Evolutionary conservation across 1,284 basidiomycete species (phyloP), one percentile per base, ranked within the genome.

Genomic region (Sanghuangporus weigelae): DNA sequence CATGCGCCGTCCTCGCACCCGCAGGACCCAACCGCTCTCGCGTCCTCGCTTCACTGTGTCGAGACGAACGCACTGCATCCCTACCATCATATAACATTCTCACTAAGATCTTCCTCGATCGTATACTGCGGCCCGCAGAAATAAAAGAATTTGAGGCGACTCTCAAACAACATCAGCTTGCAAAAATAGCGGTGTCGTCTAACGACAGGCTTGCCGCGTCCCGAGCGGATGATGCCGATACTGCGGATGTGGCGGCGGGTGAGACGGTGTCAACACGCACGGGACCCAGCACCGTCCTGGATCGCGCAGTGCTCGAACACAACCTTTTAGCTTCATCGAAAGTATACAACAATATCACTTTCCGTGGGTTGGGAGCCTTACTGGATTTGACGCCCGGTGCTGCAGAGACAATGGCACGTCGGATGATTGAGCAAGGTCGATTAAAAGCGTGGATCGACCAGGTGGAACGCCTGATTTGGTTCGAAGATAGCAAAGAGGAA

Each of bases 251-350:
- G 48, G 73, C 72, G 19, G 64, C 63, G 54, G 68, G 66, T 23
- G 84, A 84, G 56, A 77, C 83, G 6, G 79, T 77, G 53, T 81
- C 79, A 59, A 93, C 83, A 65, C 84, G 91, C 61, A 92, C 86
- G 40, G 92, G 92, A 0, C 95, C 96, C 1, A 89, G 92, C 6
- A 98, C 95, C 8, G 95, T 99, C n/a, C 83, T 99, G 38, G 96
- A 98, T 74, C 85, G 95, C 57, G 97, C 97, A 1, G 93, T 99
- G 55, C 93, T 98, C 86, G 96, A 99, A 73, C 97, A 99, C 77
- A 99, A 99, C 73, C 81, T 99, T 16, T 85, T 97, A 64, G 94
- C 96, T 10, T 95, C 94, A 71, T 96, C 94, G 1, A 93, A 95
- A 72, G 92, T 96, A 57, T 96, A 96, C 73, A 93, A 93, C 73